Evolutionary conservation across 2,329 filamentous ascomycete species (phyloP).

Genomic region (Chalaropsis ovoidea): DNA sequence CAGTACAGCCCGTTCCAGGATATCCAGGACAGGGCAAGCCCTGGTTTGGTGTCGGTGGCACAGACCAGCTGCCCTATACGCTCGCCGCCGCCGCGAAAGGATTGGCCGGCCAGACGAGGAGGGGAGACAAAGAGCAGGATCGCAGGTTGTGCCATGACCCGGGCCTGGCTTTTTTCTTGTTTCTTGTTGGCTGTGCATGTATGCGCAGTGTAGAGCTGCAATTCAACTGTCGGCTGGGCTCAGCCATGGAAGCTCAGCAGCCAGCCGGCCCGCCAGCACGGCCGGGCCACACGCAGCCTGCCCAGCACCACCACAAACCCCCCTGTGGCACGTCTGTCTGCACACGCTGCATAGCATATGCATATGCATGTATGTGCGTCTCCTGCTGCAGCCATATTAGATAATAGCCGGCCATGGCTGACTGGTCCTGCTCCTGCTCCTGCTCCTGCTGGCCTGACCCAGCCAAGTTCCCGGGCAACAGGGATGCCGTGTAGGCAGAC

Average conservation of each 20-base stretch:
- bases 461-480: background rate
- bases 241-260: background rate
- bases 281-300: background rate
- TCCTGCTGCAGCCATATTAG: background rate
- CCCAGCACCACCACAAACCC: background rate
- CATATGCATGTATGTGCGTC: background rate
- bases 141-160: background rate
- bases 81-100: too few species aligned
- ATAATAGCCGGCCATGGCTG: too few species aligned
- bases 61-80: constrained; percentile 12
- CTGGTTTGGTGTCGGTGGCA: constrained; percentile 6
- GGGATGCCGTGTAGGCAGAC: too few species aligned
- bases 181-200: background rate
- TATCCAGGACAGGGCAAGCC: constrained; percentile 3
- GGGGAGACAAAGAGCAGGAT: background rate
- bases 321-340: background rate
- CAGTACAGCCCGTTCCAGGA: background rate
- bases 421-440: too few species aligned
- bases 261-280: too few species aligned
- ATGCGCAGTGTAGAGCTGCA: too few species aligned
- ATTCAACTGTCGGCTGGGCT: background rate
- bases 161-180: background rate
- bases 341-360: background rate
- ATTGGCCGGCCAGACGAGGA: background rate
- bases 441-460: too few species aligned